These are phyloP conservation scores for Phytophthora idaei DNA, from an alignment of 352 stramenopile species.

Conservation along the genomic window DNA sequence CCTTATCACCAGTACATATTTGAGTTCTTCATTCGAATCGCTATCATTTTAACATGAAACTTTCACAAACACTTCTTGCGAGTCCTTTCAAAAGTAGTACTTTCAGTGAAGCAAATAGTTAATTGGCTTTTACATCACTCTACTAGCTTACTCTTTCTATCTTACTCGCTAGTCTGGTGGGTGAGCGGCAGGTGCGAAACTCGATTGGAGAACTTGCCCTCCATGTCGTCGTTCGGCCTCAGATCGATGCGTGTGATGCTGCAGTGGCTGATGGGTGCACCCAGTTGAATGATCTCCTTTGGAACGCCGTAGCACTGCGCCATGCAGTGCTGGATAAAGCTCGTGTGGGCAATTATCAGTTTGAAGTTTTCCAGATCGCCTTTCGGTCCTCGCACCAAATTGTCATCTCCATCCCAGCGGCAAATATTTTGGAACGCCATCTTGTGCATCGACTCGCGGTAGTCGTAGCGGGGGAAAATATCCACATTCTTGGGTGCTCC, in stretches of 20 bases:
- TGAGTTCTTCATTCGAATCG: conserved; percentile 13
- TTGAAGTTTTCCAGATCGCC: conserved; percentile 62
- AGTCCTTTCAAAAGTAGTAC: no score
- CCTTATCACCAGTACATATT: conserved; percentile 18
- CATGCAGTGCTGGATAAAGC: conserved; percentile 81
- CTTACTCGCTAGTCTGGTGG: conserved; percentile 77
- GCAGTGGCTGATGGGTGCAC: conserved; percentile 74
- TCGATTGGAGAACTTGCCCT: conserved; percentile 62
- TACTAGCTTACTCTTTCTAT: conserved; percentile 16
- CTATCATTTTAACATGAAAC: no score
- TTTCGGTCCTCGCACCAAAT: conserved; percentile 21
- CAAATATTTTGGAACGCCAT: conserved; percentile 80
- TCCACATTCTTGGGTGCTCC: conserved; percentile 66
- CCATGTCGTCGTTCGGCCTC: conserved; percentile 50
- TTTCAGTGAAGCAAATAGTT: no score
- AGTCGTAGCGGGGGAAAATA: conserved; percentile 62
- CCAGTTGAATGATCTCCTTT: conserved; percentile 81
- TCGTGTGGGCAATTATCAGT: conserved; percentile 77
- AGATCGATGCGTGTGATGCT: conserved; percentile 78
- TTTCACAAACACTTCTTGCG: no score
- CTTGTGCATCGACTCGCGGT: conserved; percentile 77
- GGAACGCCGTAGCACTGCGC: conserved; percentile 65
- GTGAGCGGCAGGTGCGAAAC: conserved; percentile 74
- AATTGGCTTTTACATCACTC: conserved; percentile 10
- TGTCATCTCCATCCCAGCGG: conserved; percentile 50